A percentile compares a stretch with the other conserved stretches of the same genome.
These are phyloP conservation scores for Cytospora mali DNA, from an alignment of 2,329 filamentous ascomycete species.

Conservation along the genomic window DNA sequence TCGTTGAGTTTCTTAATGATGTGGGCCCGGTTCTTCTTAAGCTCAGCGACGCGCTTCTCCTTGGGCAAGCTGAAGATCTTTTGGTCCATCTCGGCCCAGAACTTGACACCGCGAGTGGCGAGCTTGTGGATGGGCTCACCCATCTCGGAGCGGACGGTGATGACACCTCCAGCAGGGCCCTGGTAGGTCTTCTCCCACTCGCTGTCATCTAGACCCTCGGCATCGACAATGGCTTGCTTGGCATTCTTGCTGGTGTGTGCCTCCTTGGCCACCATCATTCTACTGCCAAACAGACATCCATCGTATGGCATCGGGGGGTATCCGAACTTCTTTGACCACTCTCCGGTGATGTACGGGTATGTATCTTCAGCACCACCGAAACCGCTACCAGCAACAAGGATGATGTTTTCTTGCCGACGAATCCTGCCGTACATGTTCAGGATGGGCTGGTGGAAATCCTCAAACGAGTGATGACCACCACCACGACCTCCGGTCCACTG, in stretches of 20 bases:
- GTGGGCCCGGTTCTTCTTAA: constrained; percentile 85
- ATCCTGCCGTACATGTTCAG: constrained; percentile 90
- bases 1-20: constrained; percentile 96
- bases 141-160: constrained; percentile 98
- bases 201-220: constrained; percentile 76
- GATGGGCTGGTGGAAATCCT: constrained; percentile 93
- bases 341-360: constrained; percentile 87
- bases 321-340: constrained; percentile 83
- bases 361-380: constrained; percentile 90
- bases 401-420: constrained; percentile 81
- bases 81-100: constrained; percentile 99
- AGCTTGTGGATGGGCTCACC: constrained; percentile 99
- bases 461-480: constrained; percentile 91
- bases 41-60: constrained; percentile 84
- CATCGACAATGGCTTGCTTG: constrained; percentile 88
- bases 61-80: constrained; percentile 98
- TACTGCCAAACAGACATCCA: constrained; percentile 85
- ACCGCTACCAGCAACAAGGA: constrained; percentile 86
- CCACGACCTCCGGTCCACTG: constrained; percentile 96
- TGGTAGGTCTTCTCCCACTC: constrained; percentile 96
- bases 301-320: constrained; percentile 95
- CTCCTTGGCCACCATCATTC: constrained; percentile 95
- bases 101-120: constrained; percentile 89
- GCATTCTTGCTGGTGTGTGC: constrained; percentile 84
- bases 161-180: constrained; percentile 86